Conservation (phyloP, 2,329 filamentous ascomycete genomes). For the Microascus cirrosus region DNA sequence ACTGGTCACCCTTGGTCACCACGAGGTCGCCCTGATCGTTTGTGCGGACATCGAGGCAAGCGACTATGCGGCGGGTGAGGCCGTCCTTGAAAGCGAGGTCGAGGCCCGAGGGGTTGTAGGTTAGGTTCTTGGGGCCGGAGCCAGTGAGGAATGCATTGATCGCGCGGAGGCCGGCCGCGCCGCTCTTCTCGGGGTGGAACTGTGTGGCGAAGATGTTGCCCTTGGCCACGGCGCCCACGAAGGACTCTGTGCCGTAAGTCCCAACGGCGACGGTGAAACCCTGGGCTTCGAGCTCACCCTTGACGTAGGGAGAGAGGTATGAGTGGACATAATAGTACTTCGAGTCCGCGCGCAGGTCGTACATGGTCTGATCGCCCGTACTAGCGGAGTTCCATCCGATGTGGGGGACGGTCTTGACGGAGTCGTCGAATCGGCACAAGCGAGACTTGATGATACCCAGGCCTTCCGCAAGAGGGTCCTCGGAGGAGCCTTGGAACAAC, state of each 20-base stretch:
- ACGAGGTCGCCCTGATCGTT: constrained; percentile 94
- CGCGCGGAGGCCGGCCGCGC: constrained; percentile 74
- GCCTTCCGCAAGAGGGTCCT: constrained; percentile 61
- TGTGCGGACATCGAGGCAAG: constrained; percentile 87
- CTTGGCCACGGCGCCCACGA: constrained; percentile 80
- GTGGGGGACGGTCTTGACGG: constrained; percentile 84
- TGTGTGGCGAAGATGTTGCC: constrained; percentile 85
- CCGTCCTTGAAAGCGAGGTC: constrained; percentile 40
- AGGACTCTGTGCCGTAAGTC: constrained; percentile 77
- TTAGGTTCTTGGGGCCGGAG: constrained; percentile 41
- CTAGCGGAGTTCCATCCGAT: constrained; percentile 97
- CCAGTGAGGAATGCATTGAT: constrained; percentile 81
- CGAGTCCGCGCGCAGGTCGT: constrained; percentile 65
- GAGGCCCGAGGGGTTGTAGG: constrained; percentile 9
- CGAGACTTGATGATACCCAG: constrained; percentile 62
- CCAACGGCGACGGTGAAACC: constrained; percentile 92
- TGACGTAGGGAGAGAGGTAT: constrained; percentile 69
- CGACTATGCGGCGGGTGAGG: constrained; percentile 86
- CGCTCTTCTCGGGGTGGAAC: constrained; percentile 97
- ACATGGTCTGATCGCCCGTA: constrained; percentile 48
- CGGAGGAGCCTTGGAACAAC: constrained; percentile 75
- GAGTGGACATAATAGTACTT: constrained; percentile 99
- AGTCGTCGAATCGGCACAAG: constrained; percentile 67
- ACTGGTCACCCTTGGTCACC: constrained; percentile 97
- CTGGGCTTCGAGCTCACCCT: constrained; percentile 62